Conservation (phyloP, 73 alveolate genomes). For the Uronychia setigera region DNA sequence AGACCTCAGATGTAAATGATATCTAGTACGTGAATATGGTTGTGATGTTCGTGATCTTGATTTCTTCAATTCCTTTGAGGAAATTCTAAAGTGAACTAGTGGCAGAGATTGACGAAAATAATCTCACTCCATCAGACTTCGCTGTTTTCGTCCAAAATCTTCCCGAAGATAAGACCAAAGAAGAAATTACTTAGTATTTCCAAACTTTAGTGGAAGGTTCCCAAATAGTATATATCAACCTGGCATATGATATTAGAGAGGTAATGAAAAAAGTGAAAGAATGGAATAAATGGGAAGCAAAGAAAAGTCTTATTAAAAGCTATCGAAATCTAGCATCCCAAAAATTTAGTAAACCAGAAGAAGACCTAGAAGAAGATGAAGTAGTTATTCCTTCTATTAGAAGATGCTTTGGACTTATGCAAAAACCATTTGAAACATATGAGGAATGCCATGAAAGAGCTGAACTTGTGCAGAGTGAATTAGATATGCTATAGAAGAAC, state of each 20-base stretch:
- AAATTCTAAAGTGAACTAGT: slow-evolving; percentile 2
- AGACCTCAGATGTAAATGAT: background rate
- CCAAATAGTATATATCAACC: background rate
- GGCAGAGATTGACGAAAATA: slow-evolving; percentile 14
- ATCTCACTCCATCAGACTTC: slow-evolving; percentile 23
- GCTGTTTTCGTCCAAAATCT: slow-evolving; percentile 9
- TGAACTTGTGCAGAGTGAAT: background rate
- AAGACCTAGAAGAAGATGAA: background rate
- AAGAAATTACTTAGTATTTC: slow-evolving; percentile 14
- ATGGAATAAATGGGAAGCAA: background rate
- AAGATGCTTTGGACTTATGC: background rate
- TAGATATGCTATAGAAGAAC: slow-evolving; percentile 6
- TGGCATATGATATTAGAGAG: slow-evolving; percentile 18
- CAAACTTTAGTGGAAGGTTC: background rate
- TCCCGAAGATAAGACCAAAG: slow-evolving; percentile 10
- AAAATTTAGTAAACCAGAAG: background rate
- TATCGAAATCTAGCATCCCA: too few relatives aligned
- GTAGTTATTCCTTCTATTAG: background rate
- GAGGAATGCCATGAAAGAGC: background rate
- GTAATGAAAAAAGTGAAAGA: background rate
- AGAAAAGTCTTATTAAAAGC: too few relatives aligned
- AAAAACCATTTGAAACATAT: background rate
- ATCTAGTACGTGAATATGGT: background rate
- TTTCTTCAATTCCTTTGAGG: slow-evolving; percentile 16
- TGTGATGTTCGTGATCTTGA: slow-evolving; percentile 10